Evolutionary conservation across 2,329 filamentous ascomycete genomes (phyloP), one percentile per base, ranked within the genome.

Genomic region (Gyromitra esculenta): DNA sequence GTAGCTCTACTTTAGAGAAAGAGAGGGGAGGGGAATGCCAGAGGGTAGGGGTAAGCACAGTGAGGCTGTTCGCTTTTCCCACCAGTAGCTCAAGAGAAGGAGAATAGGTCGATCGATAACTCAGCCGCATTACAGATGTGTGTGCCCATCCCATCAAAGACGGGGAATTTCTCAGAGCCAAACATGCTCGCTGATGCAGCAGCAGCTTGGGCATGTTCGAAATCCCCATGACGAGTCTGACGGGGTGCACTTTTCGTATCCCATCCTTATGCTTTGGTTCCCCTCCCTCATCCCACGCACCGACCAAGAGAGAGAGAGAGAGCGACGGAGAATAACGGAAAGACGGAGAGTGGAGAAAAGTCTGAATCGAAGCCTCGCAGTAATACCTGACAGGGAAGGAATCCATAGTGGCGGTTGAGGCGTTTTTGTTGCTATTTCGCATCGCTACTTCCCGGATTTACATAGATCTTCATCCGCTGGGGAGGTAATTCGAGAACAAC

Each of bases 111-210:
- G 75, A 77, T 77, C 75, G 57, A 77, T 75, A 75, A 63, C 70
- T 77, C 75, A 77, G 75, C 75, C 75, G 75, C 75, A 77, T 77
- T 77, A 57, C 65, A 69, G 72, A 77, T 70, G 64, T 68, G 69
- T 65, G 64, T 66, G 69, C 65, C 65, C 74, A 65, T 73, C 62
- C 25, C 69, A 65, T 68, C 64, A 57, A 65, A 65, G 75, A 77
- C 64, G 75, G 75, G 70, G 70, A 74, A 69, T 77, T 77, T 77
- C 62, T 71, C 71, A 31, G 35, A 52, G 62, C 74, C 25, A 75
- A 75, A 75, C 74, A 67, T 48, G 57, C 64, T 68, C 64, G 48
- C 74, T 76, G 74, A 73, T 73, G 63, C 69, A 41, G 57, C 57
- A 68, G 62, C 45, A 48, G 21, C 70, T 52, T 70, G 57, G 64